phyloP scores from a whole-genome alignment of 2,329 filamentous ascomycete genomes.

The Sphaerulina vaccinii region DNA sequence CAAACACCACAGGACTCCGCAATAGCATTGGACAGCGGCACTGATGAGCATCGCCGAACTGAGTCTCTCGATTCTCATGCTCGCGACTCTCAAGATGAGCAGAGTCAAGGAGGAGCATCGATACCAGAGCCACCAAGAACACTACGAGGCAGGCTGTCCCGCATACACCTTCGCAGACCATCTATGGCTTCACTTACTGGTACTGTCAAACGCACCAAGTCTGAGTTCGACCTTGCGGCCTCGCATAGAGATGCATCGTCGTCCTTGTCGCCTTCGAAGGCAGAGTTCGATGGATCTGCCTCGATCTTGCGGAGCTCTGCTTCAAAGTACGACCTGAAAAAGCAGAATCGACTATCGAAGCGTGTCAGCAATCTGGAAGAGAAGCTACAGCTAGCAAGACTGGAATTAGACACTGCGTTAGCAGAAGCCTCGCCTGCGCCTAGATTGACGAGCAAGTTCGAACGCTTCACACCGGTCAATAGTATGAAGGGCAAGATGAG shows the following conservation, averaged over 20 bases:
- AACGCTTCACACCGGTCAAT: constrained; percentile 37
- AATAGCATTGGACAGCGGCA: constrained; percentile 26
- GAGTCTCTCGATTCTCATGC: constrained; percentile 20
- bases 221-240: constrained; percentile 33
- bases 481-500: constrained; percentile 32
- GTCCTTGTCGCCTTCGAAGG: constrained; percentile 36
- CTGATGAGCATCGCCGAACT: constrained; percentile 21
- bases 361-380: constrained; percentile 61
- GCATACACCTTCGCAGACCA: constrained; percentile 34
- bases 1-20: constrained; percentile 34
- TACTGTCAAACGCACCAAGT: constrained; percentile 36
- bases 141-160: constrained; percentile 22
- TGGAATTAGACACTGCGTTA: constrained; percentile 53
- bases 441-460: constrained; percentile 37
- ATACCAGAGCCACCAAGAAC: constrained; percentile 24
- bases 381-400: constrained; percentile 56
- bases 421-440: constrained; percentile 44
- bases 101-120: constrained; percentile 24
- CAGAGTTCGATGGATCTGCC: constrained; percentile 24
- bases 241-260: constrained; percentile 41
- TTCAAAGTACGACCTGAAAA: constrained; percentile 57
- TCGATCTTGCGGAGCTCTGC: constrained; percentile 46
- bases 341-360: constrained; percentile 57
- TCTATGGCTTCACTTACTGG: constrained; percentile 36
- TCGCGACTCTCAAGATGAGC: constrained; percentile 19